These are phyloP conservation scores for Luvunga scandens DNA, from an alignment of 345 rosid genomes.

Conservation along the genomic window DNA sequence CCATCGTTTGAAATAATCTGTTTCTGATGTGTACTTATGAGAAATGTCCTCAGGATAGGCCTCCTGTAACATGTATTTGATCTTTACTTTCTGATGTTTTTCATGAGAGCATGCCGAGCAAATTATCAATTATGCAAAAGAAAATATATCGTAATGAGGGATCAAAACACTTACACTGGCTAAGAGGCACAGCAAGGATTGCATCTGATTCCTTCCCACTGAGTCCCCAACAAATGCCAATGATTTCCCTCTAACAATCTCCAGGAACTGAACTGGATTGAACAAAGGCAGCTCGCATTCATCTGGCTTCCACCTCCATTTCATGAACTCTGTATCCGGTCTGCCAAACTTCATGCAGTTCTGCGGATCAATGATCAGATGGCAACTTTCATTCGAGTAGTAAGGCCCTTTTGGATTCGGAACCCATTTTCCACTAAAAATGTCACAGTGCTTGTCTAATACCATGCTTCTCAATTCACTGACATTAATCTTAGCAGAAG, in stretches of 20 bases:
- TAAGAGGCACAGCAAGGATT: slow-evolving; percentile 41
- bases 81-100: neutral
- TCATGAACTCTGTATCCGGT: slow-evolving; percentile 39
- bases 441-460: slow-evolving; percentile 25
- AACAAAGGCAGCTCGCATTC: slow-evolving; percentile 37
- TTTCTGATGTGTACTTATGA: slow-evolving; percentile 11
- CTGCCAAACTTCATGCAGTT: slow-evolving; percentile 55
- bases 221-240: slow-evolving; percentile 55
- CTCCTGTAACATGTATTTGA: slow-evolving; percentile 31
- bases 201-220: slow-evolving; percentile 48
- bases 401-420: slow-evolving; percentile 24
- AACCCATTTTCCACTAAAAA: slow-evolving; percentile 42
- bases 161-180: slow-evolving; percentile 25
- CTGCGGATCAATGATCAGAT: slow-evolving; percentile 32
- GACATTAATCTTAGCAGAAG: neutral
- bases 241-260: slow-evolving; percentile 36
- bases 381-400: slow-evolving; percentile 38
- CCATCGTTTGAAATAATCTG: slow-evolving; percentile 29
- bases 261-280: slow-evolving; percentile 31
- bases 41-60: slow-evolving; percentile 32
- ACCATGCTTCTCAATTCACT: slow-evolving; percentile 1
- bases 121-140: neutral
- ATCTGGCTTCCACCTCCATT: slow-evolving; percentile 55
- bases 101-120: neutral
- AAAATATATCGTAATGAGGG: neutral